phyloP scores from a whole-genome alignment of 83 land plant species.

The Picea mariana region DNA sequence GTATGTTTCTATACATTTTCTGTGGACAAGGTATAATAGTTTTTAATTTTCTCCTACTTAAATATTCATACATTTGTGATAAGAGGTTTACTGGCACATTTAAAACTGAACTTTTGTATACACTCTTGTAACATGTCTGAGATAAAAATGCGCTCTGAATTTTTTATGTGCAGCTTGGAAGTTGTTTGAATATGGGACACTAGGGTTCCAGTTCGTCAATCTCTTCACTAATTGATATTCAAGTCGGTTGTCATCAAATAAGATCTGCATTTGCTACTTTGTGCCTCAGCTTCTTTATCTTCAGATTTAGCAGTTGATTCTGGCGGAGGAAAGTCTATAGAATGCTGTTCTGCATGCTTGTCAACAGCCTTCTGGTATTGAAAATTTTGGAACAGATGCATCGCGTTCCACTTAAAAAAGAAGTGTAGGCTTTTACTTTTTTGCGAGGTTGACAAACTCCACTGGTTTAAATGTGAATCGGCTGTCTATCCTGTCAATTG shows the following conservation, averaged over 20 bases:
- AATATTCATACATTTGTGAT: no score
- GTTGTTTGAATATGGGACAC: conserved; percentile 15
- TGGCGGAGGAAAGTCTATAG: conserved; percentile 29
- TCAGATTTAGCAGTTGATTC: conserved; percentile 43
- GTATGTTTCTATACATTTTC: not conserved
- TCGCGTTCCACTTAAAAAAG: conserved; percentile 20
- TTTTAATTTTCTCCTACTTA: no score
- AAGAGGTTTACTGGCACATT: no score
- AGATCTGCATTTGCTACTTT: conserved; percentile 43
- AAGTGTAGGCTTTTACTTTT: not conserved
- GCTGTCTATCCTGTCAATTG: not conserved
- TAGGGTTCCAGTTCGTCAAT: conserved; percentile 21
- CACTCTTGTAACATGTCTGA: no score
- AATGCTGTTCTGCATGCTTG: conserved; percentile 29
- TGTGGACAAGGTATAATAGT: not conserved
- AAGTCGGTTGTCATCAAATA: conserved; percentile 36
- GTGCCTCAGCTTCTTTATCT: conserved; percentile 27
- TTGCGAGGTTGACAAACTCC: conserved; percentile 1
- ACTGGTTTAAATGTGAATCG: not conserved
- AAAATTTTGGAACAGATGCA: conserved; percentile 38
- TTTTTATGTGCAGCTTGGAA: no score
- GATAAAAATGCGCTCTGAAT: no score
- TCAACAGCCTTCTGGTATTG: conserved; percentile 44
- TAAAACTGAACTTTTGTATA: no score
- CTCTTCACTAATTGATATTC: conserved; percentile 40